These are phyloP conservation scores for Sporothrix dimorphospora DNA, from an alignment of 2,329 filamentous ascomycete species.

Conservation along the genomic window DNA sequence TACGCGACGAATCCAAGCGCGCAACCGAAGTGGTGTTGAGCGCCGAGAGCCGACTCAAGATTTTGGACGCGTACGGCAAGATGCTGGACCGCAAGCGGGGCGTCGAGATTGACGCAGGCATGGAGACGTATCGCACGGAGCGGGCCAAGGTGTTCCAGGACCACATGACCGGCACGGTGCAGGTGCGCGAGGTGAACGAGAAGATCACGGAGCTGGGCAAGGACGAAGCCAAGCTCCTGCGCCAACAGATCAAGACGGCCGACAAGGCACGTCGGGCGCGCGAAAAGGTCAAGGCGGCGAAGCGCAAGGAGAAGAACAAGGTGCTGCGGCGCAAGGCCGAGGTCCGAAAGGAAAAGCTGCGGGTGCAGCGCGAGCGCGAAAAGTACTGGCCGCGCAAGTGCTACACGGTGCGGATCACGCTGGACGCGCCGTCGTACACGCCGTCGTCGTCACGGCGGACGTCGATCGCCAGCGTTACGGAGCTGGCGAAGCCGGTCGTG, in stretches of 20 bases:
- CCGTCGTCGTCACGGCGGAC: constrained; percentile 53
- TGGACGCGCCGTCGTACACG: constrained; percentile 51
- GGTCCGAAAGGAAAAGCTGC: constrained; percentile 47
- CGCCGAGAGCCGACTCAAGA: constrained; percentile 45
- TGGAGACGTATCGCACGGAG: constrained; percentile 49
- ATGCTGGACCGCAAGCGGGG: constrained; percentile 43
- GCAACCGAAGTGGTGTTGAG: constrained; percentile 41
- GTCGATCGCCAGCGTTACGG: constrained; percentile 56
- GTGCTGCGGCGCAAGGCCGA: constrained; percentile 38
- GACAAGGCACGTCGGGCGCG: constrained; percentile 41
- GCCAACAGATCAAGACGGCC: constrained; percentile 36
- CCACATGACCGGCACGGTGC: constrained; percentile 41
- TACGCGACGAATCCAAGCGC: constrained; percentile 40
- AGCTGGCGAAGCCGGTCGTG: constrained; percentile 55
- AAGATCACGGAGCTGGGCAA: constrained; percentile 41
- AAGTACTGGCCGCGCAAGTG: constrained; percentile 55
- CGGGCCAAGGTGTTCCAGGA: constrained; percentile 49
- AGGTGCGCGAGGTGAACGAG: constrained; percentile 42
- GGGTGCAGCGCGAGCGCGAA: constrained; percentile 49
- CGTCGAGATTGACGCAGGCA: constrained; percentile 43
- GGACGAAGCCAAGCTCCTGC: constrained; percentile 41
- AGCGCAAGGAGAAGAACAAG: constrained; percentile 43
- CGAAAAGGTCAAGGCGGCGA: constrained; percentile 40
- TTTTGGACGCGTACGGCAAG: constrained; percentile 48
- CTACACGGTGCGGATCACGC: constrained; percentile 55